Conservation (phyloP, 441 rosid genomes). For the Erodium texanum region DNA sequence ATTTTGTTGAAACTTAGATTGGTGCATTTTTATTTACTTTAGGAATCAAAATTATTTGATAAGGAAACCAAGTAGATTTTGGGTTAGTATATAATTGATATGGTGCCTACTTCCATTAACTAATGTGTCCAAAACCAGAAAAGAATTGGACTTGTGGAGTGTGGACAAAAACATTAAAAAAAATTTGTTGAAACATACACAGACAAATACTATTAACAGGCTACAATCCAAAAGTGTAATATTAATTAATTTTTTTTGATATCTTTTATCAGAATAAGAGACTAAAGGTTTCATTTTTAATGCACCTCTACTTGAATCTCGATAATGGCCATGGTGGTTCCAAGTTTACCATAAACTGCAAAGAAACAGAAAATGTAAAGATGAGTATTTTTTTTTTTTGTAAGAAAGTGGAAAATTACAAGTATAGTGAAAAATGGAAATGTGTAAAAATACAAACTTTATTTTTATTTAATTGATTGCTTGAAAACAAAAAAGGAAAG, state of each 20-base stretch:
- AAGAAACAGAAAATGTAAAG: background rate
- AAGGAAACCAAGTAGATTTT: background rate
- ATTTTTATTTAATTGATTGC: background rate
- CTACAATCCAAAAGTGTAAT: background rate
- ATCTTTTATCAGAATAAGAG: background rate
- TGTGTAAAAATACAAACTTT: background rate
- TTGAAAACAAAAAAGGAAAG: background rate
- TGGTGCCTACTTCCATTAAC: background rate
- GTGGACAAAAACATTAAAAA: background rate
- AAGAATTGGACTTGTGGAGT: background rate
- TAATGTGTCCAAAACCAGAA: too few relatives aligned
- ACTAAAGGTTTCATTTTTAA: background rate
- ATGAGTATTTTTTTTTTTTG: too few relatives aligned
- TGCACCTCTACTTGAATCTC: background rate
- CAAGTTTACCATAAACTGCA: background rate
- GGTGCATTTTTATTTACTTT: background rate
- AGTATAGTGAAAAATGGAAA: too few relatives aligned
- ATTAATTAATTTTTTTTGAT: background rate
- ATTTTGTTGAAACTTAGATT: too few relatives aligned
- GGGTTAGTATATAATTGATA: background rate
- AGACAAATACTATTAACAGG: background rate
- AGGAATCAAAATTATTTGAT: background rate
- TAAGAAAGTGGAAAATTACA: too few relatives aligned
- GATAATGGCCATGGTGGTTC: background rate
- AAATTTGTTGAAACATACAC: background rate